These are phyloP conservation scores for Annulohypoxylon nitens DNA, from an alignment of 495 filamentous ascomycete species.

Conservation along the genomic window DNA sequence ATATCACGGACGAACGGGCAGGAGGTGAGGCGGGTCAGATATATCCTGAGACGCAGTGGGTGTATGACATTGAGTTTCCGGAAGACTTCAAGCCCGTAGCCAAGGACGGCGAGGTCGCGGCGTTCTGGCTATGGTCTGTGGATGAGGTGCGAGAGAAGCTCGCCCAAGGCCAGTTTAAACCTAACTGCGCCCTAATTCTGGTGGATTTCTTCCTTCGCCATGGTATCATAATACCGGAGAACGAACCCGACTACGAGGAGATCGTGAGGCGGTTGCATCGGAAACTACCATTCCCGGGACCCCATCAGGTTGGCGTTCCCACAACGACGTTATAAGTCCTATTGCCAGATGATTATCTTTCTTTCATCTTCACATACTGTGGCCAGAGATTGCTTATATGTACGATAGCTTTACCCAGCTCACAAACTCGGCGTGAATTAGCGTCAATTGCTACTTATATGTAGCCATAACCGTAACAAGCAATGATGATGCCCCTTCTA, in stretches of 20 bases:
- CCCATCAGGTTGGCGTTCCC: conserved; percentile 61
- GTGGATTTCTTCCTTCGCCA: conserved; percentile 93
- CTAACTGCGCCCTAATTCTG: conserved; percentile 87
- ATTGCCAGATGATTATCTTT: background rate
- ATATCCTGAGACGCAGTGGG: conserved; percentile 92
- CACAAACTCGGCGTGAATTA: conserved; percentile 16
- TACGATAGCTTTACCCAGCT: conserved; percentile 29
- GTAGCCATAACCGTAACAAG: conserved; percentile 27
- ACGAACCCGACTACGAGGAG: conserved; percentile 84
- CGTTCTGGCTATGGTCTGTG: conserved; percentile 81
- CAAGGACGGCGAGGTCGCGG: conserved; percentile 88
- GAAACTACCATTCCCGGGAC: conserved; percentile 81
- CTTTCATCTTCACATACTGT: background rate
- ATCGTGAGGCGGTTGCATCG: conserved; percentile 83
- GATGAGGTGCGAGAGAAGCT: conserved; percentile 80
- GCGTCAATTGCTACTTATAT: conserved; percentile 17
- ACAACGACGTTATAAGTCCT: conserved; percentile 4
- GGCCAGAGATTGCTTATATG: conserved; percentile 5
- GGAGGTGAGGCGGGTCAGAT: conserved; percentile 89
- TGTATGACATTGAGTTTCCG: conserved; percentile 88
- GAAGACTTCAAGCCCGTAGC: conserved; percentile 76
- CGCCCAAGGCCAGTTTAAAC: conserved; percentile 84
- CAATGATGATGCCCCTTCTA: conserved; percentile 15
- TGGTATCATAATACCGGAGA: conserved; percentile 82
- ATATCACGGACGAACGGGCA: conserved; percentile 79